Evolutionary conservation across 139 green algal genomes (phyloP).

Genomic region (Yamagishiella unicocca): DNA sequence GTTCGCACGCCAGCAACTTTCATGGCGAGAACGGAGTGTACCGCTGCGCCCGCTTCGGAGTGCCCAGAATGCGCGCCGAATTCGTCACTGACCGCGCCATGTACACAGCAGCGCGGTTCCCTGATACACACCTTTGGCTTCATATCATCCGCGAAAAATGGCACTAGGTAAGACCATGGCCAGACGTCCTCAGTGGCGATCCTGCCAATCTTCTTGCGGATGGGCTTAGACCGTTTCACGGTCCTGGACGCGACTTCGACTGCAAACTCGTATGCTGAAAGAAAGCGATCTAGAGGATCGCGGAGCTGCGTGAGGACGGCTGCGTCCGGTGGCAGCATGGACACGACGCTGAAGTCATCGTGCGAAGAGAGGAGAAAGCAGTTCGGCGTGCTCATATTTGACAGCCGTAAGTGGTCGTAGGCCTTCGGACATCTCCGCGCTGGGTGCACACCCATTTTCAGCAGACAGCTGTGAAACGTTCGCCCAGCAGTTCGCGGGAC

Average conservation of each 20-base stretch:
- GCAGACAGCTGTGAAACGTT: conserved; percentile 89
- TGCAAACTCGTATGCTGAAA: conserved; percentile 94
- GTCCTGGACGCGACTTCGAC: conserved; percentile 62
- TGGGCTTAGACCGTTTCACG: conserved; percentile 43
- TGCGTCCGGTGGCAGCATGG: conserved; percentile 64
- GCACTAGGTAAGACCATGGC: conserved; percentile 92
- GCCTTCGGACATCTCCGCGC: conserved; percentile 73
- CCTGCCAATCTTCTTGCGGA: conserved; percentile 51
- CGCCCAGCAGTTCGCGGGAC: conserved; percentile 93
- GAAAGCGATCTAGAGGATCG: conserved; percentile 85
- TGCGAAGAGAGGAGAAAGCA: conserved; percentile 89
- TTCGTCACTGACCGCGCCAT: too few species aligned
- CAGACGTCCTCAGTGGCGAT: conserved; percentile 89
- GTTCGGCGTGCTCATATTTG: conserved; percentile 63
- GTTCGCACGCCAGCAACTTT: too few species aligned
- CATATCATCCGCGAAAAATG: conserved; percentile 80
- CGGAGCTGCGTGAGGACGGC: conserved; percentile 78
- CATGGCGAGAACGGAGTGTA: too few species aligned
- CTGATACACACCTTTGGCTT: neutral
- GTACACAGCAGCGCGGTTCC: too few species aligned
- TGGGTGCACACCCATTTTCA: conserved; percentile 74
- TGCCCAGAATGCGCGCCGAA: too few species aligned
- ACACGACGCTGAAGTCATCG: conserved; percentile 90
- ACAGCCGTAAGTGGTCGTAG: conserved; percentile 89
- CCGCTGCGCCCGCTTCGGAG: too few species aligned